Evolutionary conservation across 2,329 filamentous ascomycete species (phyloP).

Genomic region (Lizonia empirigonia): DNA sequence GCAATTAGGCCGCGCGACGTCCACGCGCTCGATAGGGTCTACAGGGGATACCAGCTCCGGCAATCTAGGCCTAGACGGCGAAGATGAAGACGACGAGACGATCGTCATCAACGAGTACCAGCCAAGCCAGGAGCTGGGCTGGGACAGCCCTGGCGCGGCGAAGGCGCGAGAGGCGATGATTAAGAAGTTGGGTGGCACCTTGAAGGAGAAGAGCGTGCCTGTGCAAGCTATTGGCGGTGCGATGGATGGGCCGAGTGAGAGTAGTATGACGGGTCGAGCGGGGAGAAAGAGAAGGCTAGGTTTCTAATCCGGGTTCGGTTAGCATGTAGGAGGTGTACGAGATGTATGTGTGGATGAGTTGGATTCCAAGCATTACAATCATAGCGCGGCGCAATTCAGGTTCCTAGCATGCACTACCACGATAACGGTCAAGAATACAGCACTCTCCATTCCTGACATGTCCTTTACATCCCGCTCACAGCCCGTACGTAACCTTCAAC

Average conservation of each 20-base stretch:
- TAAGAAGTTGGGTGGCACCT: constrained; percentile 42
- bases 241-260: constrained; percentile 41
- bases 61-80: constrained; percentile 20
- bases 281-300: constrained; percentile 34
- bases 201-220: constrained; percentile 34
- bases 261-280: constrained; percentile 22
- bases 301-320: constrained; percentile 1
- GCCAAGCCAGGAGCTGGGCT: constrained; percentile 46
- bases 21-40: constrained; percentile 37
- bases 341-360: background rate
- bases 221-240: constrained; percentile 43
- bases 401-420: too few relatives aligned
- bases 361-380: background rate
- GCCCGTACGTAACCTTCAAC: constrained; percentile 63
- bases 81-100: constrained; percentile 27
- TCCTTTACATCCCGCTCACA: too few relatives aligned
- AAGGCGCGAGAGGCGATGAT: constrained; percentile 47
- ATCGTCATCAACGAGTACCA: constrained; percentile 35
- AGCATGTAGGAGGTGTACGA: background rate
- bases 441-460: too few relatives aligned
- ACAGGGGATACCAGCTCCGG: constrained; percentile 34
- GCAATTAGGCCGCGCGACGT: constrained; percentile 42
- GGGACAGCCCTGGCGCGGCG: constrained; percentile 46
- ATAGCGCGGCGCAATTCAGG: background rate
- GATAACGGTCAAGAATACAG: too few relatives aligned